Conservation (phyloP, 306 rosid genomes). For the Sicyos edulis region DNA sequence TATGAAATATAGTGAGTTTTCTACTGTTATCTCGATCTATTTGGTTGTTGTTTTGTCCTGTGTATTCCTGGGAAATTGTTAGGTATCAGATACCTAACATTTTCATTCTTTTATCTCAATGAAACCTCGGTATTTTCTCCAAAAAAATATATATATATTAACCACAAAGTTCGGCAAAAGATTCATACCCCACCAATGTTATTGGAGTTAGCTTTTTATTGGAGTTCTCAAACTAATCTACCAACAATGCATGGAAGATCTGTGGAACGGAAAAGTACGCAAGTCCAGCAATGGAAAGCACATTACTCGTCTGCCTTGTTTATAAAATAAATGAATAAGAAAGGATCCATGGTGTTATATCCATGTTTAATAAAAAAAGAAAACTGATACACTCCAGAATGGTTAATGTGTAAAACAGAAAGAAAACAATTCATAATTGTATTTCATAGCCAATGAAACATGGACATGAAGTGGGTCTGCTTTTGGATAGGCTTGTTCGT, state of each 20-base stretch:
- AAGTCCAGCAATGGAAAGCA: neutral
- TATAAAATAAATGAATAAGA: neutral
- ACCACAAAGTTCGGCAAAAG: neutral
- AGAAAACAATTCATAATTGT: neutral
- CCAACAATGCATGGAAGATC: neutral
- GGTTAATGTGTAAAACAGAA: constrained; percentile 3
- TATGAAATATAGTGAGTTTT: too few species aligned
- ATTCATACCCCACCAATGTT: neutral
- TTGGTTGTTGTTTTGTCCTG: too few species aligned
- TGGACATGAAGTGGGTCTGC: neutral
- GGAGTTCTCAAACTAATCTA: neutral
- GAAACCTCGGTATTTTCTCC: too few species aligned
- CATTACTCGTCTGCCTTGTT: neutral
- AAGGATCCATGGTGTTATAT: neutral
- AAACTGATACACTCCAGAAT: neutral
- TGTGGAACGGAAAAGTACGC: neutral
- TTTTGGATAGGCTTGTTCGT: too few species aligned
- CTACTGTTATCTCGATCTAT: too few species aligned
- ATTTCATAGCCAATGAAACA: neutral
- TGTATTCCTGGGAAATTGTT: too few species aligned
- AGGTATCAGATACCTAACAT: too few species aligned
- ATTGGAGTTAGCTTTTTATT: neutral
- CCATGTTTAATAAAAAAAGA: neutral
- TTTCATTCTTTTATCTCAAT: too few species aligned
- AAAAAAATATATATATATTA: too few species aligned